Conservation (phyloP, 2,329 filamentous ascomycete genomes). For the Claviceps humidiphila region DNA sequence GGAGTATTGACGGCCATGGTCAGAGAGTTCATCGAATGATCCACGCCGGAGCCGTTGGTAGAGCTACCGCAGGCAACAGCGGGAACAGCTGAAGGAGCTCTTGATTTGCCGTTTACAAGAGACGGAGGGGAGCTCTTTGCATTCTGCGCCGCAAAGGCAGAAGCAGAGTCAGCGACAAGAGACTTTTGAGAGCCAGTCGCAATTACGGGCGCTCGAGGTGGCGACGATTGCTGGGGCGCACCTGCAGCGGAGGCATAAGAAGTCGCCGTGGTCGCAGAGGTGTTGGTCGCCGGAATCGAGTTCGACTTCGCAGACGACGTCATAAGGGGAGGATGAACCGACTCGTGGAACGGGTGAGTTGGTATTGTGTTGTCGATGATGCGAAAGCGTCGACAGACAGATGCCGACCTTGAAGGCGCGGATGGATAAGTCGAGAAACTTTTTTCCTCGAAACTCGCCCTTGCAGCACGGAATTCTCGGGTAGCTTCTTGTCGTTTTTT, state of each 20-base stretch:
- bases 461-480: conserved; percentile 1
- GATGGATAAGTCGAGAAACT: conserved; percentile 1
- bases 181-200: conserved; percentile 42
- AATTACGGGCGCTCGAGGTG: conserved; percentile 45
- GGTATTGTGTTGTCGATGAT: background rate
- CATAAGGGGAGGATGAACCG: conserved; percentile 29
- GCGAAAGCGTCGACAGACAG: background rate
- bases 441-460: conserved; percentile 3
- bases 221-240: conserved; percentile 48
- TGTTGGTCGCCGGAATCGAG: conserved; percentile 42
- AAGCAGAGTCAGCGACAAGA: conserved; percentile 40
- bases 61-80: conserved; percentile 49
- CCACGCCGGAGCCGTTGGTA: conserved; percentile 54
- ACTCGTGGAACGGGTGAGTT: background rate
- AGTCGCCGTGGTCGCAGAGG: conserved; percentile 42
- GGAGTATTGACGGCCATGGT: conserved; percentile 80
- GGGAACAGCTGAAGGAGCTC: conserved; percentile 57
- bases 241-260: conserved; percentile 57
- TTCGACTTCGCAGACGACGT: conserved; percentile 46
- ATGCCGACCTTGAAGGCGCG: conserved; percentile 4
- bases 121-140: conserved; percentile 55
- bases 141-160: conserved; percentile 37
- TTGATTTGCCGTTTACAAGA: conserved; percentile 73
- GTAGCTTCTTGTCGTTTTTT: background rate
- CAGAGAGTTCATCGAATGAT: conserved; percentile 78